Conservation (phyloP, 1,284 basidiomycete genomes). For the Exobasidium rhododendri region DNA sequence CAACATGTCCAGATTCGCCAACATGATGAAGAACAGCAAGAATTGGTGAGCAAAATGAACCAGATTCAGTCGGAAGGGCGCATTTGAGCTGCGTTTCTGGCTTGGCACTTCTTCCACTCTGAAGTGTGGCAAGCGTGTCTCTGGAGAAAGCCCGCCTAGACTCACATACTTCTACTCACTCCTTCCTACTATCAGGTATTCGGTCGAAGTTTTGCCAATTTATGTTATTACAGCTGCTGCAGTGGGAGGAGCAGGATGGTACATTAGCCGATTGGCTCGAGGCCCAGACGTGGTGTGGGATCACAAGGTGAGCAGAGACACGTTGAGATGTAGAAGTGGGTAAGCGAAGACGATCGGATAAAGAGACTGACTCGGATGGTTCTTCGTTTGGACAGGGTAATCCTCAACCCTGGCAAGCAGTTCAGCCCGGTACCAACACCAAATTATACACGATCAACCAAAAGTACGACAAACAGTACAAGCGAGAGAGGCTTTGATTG, state of each 20-base stretch:
- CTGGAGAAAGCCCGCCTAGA: not conserved
- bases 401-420: slow-evolving; percentile 50
- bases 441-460: slow-evolving; percentile 45
- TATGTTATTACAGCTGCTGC: slow-evolving; percentile 45
- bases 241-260: slow-evolving; percentile 46
- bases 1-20: not conserved
- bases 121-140: no score
- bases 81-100: not conserved
- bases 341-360: no score
- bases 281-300: slow-evolving; percentile 52
- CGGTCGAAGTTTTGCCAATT: slow-evolving; percentile 30
- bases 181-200: not conserved
- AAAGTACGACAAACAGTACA: slow-evolving; percentile 39
- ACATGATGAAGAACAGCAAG: slow-evolving; percentile 47
- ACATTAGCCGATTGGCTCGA: slow-evolving; percentile 42
- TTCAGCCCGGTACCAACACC: slow-evolving; percentile 47
- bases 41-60: slow-evolving; percentile 32
- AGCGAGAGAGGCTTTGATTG: slow-evolving; percentile 45
- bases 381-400: slow-evolving; percentile 47
- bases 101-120: not conserved
- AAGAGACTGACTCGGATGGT: no score
- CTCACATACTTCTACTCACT: not conserved
- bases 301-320: slow-evolving; percentile 32
- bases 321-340: slow-evolving; percentile 15
- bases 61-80: not conserved